Percentiles rank a stretch among this genome's conserved stretches.
Conservation (phyloP, 345 rosid genomes). For the Lenwebbia sp. region DNA sequence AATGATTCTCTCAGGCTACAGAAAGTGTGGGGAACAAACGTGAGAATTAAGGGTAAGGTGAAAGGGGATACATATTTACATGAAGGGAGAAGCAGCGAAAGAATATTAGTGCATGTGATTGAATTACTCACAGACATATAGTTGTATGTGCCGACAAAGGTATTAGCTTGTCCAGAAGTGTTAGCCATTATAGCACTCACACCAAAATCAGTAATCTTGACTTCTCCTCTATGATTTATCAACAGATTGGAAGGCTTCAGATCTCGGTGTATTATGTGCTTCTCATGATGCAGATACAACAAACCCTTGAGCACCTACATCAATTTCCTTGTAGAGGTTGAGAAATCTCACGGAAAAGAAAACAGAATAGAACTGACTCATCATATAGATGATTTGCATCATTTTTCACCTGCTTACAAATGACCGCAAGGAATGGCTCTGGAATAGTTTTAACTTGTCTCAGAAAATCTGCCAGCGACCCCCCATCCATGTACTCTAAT, state of each 20-base stretch:
- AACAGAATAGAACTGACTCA: neutral
- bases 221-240: conserved; percentile 88
- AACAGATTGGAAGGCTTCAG: conserved; percentile 83
- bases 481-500: conserved; percentile 92
- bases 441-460: conserved; percentile 60
- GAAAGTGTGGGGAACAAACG: neutral
- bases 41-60: neutral
- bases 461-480: conserved; percentile 76
- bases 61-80: neutral
- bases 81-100: neutral
- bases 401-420: conserved; percentile 63
- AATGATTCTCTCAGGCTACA: conserved; percentile 84
- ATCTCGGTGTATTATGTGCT: conserved; percentile 79
- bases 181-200: conserved; percentile 78
- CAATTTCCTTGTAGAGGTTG: neutral
- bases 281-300: conserved; percentile 77
- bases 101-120: neutral
- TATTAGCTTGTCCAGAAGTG: conserved; percentile 72
- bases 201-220: conserved; percentile 94
- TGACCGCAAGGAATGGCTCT: conserved; percentile 63
- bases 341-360: neutral
- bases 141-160: conserved; percentile 68
- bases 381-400: neutral
- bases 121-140: conserved; percentile 87
- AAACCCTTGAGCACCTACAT: conserved; percentile 72